Percentiles rank a stretch among this genome's conserved stretches.
These are phyloP conservation scores for Sphagnum tenellum DNA, from an alignment of 225 moss, liverwort and hornwort species.

Conservation along the genomic window DNA sequence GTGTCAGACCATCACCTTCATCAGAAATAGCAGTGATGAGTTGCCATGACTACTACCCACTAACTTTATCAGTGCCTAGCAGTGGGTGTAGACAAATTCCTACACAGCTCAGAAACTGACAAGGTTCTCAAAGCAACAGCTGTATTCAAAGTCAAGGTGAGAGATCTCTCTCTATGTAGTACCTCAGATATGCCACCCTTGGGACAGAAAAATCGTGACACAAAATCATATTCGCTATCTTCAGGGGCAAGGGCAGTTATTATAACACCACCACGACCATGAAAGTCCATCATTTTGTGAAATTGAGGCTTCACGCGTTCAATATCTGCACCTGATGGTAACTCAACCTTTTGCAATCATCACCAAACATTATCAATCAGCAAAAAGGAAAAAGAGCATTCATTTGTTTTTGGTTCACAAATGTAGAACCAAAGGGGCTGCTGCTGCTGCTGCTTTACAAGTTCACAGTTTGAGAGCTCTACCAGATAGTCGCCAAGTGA, in stretches of 20 bases:
- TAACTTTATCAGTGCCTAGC: no score
- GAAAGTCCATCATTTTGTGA: slow-evolving; percentile 39
- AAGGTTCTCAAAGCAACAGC: no score
- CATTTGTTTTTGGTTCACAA: background rate
- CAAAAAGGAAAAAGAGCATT: background rate
- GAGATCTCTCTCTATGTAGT: background rate
- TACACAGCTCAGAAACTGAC: no score
- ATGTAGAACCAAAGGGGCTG: background rate
- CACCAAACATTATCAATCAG: background rate
- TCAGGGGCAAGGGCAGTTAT: slow-evolving; percentile 62
- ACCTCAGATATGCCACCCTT: slow-evolving; percentile 63
- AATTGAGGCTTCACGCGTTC: slow-evolving; percentile 42
- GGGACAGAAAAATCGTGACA: slow-evolving; percentile 78
- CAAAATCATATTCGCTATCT: slow-evolving; percentile 52
- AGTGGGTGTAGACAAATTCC: no score
- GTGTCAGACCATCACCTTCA: no score
- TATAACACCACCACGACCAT: slow-evolving; percentile 63
- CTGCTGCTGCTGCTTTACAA: no score
- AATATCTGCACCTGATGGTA: slow-evolving; percentile 47
- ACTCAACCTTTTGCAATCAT: slow-evolving; percentile 45
- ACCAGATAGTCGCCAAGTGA: slow-evolving; percentile 74
- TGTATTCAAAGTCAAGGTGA: background rate
- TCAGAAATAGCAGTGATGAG: no score
- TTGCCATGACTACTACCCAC: no score
- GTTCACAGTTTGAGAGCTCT: background rate